A percentile compares a stretch with the other conserved stretches of the same genome.
These are phyloP conservation scores for Raffaelea albimanens DNA, from an alignment of 2,329 filamentous ascomycete genomes.

Conservation along the genomic window DNA sequence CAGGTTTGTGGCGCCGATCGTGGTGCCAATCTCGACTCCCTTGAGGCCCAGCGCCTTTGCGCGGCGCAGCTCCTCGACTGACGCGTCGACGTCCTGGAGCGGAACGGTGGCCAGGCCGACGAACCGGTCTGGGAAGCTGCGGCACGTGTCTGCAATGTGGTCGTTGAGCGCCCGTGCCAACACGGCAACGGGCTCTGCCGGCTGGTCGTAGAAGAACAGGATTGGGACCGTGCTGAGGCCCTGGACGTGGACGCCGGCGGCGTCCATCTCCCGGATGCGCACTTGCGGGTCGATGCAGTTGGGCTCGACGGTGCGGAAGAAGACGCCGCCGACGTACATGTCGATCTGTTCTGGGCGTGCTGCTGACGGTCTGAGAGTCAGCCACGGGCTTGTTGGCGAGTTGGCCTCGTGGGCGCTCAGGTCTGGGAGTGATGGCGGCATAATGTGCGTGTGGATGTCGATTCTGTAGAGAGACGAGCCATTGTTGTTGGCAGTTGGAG, in stretches of 20 bases:
- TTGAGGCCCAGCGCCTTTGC: not conserved
- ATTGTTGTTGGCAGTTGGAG: not conserved
- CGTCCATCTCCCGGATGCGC: constrained; percentile 5
- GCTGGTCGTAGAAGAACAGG: constrained; percentile 5
- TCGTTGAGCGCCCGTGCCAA: constrained; percentile 3
- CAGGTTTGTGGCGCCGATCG: not conserved
- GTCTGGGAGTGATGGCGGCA: constrained; percentile 1
- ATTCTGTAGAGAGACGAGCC: not conserved
- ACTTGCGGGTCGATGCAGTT: constrained; percentile 5
- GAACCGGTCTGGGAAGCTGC: not conserved
- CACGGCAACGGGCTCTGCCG: not conserved
- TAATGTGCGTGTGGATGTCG: constrained; percentile 3
- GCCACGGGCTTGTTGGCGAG: not conserved
- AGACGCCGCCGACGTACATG: constrained; percentile 2
- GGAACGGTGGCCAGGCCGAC: constrained; percentile 2
- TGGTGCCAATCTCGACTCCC: constrained; percentile 3
- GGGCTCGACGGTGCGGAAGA: constrained; percentile 3
- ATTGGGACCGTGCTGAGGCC: constrained; percentile 3
- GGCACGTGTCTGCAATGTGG: not conserved
- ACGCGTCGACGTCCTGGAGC: not conserved
- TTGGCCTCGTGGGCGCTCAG: not conserved
- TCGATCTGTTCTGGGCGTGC: not conserved
- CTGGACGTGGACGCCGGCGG: constrained; percentile 3
- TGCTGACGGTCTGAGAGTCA: not conserved
- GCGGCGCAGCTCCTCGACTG: not conserved